A percentile compares a stretch with the other conserved stretches of the same genome.
Evolutionary conservation across 495 filamentous ascomycete species (phyloP).

Genomic region (Hypoxylon cercidicola): DNA sequence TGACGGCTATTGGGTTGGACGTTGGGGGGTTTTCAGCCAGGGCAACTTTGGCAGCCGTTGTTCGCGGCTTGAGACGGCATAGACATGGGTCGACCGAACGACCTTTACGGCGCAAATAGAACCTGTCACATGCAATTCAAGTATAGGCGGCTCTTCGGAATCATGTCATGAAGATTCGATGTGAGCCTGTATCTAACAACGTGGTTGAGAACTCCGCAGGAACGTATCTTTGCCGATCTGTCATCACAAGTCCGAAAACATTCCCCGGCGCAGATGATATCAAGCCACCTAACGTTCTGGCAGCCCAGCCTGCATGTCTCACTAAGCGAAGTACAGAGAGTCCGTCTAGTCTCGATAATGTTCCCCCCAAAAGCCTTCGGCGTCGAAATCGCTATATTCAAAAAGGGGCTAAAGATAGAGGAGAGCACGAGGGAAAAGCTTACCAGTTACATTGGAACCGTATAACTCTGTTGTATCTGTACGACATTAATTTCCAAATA

Average conservation of each 20-base stretch:
- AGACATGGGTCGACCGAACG: slow-evolving; percentile 4
- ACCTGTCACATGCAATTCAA: slow-evolving; percentile 20
- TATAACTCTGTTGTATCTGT: neutral
- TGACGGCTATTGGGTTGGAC: slow-evolving; percentile 26
- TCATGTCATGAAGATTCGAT: slow-evolving; percentile 9
- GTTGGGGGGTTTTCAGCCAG: slow-evolving; percentile 2
- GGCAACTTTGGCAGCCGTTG: slow-evolving; percentile 16
- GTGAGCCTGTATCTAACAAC: neutral
- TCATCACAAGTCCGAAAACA: slow-evolving; percentile 10
- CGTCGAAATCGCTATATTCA: neutral
- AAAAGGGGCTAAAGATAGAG: neutral
- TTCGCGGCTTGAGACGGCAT: slow-evolving; percentile 31
- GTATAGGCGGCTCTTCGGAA: slow-evolving; percentile 17
- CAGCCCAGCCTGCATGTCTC: neutral
- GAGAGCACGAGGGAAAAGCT: neutral
- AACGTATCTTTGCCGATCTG: slow-evolving; percentile 10
- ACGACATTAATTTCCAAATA: neutral
- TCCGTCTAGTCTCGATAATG: neutral
- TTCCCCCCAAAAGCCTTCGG: neutral
- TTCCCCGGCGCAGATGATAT: slow-evolving; percentile 1
- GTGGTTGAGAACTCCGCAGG: slow-evolving; percentile 1
- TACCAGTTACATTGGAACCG: neutral
- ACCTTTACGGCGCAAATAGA: neutral
- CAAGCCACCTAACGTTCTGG: slow-evolving; percentile 6
- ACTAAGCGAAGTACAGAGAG: neutral